A percentile compares a stretch with the other conserved stretches of the same genome.
phyloP scores from a whole-genome alignment of 768 basidiomycete species.

The Amyloporia xantha region DNA sequence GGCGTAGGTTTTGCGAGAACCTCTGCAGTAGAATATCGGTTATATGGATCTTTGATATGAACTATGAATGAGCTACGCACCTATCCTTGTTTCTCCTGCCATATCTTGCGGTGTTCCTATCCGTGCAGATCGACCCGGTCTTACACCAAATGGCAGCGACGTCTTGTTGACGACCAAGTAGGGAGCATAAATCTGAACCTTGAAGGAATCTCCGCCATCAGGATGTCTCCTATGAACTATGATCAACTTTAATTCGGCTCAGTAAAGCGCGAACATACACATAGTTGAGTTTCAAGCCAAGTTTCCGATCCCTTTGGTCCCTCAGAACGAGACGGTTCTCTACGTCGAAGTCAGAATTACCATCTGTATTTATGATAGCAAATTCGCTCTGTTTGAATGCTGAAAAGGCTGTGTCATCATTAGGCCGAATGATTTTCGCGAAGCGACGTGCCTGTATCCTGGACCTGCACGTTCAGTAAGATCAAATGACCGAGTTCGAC shows the following conservation, averaged over 20 bases:
- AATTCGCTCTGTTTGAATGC: slow-evolving; percentile 94
- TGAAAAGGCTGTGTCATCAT: slow-evolving; percentile 31
- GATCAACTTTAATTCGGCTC: too few species aligned
- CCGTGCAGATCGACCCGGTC: slow-evolving; percentile 54
- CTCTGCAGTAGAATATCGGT: slow-evolving; percentile 26
- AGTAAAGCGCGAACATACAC: slow-evolving; percentile 51
- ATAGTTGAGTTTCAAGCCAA: slow-evolving; percentile 84
- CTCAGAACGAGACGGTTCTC: slow-evolving; percentile 67
- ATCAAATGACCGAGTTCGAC: slow-evolving; percentile 89
- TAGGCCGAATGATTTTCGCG: background rate
- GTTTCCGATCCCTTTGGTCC: slow-evolving; percentile 67
- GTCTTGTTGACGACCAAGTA: slow-evolving; percentile 93
- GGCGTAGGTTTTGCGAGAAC: slow-evolving; percentile 51
- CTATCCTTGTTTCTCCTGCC: slow-evolving; percentile 70
- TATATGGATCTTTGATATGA: background rate
- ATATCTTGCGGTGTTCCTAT: slow-evolving; percentile 65
- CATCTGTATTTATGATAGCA: slow-evolving; percentile 94
- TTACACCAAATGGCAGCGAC: slow-evolving; percentile 71
- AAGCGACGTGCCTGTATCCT: slow-evolving; percentile 68
- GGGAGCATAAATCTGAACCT: slow-evolving; percentile 89
- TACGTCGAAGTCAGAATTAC: slow-evolving; percentile 80
- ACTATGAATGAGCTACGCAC: slow-evolving; percentile 32
- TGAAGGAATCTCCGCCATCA: slow-evolving; percentile 92
- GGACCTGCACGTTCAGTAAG: slow-evolving; percentile 80
- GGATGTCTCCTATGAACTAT: slow-evolving; percentile 53